A percentile compares a stretch with the other conserved stretches of the same genome.
Conservation (phyloP, 768 basidiomycete species). For the Macrolepiota albuminosa region DNA sequence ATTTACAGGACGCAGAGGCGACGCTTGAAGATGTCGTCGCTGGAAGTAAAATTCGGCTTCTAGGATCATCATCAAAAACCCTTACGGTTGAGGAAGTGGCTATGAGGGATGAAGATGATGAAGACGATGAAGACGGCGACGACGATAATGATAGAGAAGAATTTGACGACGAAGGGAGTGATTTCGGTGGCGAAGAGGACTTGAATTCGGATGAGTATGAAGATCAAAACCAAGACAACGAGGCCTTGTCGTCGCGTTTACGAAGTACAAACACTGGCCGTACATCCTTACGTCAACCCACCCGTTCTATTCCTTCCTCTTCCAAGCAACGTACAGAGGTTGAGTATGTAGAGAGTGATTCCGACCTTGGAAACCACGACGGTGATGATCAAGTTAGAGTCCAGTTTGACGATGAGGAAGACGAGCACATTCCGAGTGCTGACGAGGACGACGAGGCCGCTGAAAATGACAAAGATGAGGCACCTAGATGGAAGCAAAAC, state of each 20-base stretch:
- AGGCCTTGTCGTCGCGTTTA: slow-evolving; percentile 7
- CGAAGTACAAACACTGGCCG: slow-evolving; percentile 47
- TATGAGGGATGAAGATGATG: slow-evolving; percentile 27
- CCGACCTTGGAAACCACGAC: slow-evolving; percentile 51
- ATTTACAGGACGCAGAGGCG: slow-evolving; percentile 78
- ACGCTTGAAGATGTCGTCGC: slow-evolving; percentile 85
- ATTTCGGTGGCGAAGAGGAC: slow-evolving; percentile 10
- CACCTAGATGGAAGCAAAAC: slow-evolving; percentile 73
- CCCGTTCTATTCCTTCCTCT: slow-evolving; percentile 34
- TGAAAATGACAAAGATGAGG: slow-evolving; percentile 32
- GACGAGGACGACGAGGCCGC: slow-evolving; percentile 36
- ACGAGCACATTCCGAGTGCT: slow-evolving; percentile 43
- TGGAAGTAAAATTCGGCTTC: slow-evolving; percentile 75
- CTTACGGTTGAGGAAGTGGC: slow-evolving; percentile 43
- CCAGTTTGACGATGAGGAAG: slow-evolving; percentile 39
- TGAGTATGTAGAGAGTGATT: slow-evolving; percentile 77
- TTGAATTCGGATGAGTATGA: slow-evolving; percentile 14
- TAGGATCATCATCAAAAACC: slow-evolving; percentile 74
- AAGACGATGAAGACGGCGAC: slow-evolving; percentile 19
- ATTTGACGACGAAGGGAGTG: slow-evolving; percentile 10
- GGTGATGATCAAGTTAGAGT: slow-evolving; percentile 21
- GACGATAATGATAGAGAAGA: slow-evolving; percentile 22
- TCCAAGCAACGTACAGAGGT: slow-evolving; percentile 38
- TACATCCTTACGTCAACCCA: slow-evolving; percentile 38
- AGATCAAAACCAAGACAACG: background rate